Conservation (phyloP, 495 filamentous ascomycete species). For the Cercophora scortea region DNA sequence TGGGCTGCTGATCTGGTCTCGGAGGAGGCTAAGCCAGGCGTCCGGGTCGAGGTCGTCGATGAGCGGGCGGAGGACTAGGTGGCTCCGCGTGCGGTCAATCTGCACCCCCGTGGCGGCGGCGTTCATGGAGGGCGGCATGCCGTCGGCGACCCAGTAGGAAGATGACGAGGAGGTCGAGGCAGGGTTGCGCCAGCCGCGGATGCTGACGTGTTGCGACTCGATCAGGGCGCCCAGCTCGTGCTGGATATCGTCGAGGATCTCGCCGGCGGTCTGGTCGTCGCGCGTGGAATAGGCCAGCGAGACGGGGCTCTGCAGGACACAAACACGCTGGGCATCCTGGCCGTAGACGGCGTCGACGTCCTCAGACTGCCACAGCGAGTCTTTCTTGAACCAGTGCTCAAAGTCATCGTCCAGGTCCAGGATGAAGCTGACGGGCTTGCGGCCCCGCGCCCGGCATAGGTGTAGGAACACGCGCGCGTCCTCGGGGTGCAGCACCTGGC, state of each 20-base stretch:
- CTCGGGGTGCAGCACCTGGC: not conserved
- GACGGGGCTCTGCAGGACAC: constrained; percentile 86
- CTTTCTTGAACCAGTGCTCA: constrained; percentile 95
- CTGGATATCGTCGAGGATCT: constrained; percentile 80
- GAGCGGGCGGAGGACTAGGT: too few species aligned
- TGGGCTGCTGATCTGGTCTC: too few species aligned
- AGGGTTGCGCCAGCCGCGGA: too few species aligned
- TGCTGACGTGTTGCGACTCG: too few species aligned
- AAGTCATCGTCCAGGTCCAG: constrained; percentile 83
- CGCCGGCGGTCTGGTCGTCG: constrained; percentile 76
- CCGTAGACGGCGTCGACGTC: constrained; percentile 83
- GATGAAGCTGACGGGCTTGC: constrained; percentile 89
- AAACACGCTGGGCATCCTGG: constrained; percentile 80
- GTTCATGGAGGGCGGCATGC: too few species aligned
- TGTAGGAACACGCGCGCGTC: constrained; percentile 50
- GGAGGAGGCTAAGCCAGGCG: too few species aligned
- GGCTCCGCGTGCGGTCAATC: too few species aligned
- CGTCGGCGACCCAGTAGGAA: too few species aligned
- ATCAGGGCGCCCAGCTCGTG: constrained; percentile 15
- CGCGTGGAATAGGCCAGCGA: constrained; percentile 73
- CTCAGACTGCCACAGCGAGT: constrained; percentile 93
- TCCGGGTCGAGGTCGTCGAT: too few species aligned
- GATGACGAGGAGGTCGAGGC: too few species aligned
- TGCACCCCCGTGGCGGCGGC: too few species aligned
- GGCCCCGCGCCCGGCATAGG: constrained; percentile 74